Evolutionary conservation across 164 flowering plant genomes (phyloP), one percentile per base, ranked within the genome.

Genomic region (Paratinospora sagittata): DNA sequence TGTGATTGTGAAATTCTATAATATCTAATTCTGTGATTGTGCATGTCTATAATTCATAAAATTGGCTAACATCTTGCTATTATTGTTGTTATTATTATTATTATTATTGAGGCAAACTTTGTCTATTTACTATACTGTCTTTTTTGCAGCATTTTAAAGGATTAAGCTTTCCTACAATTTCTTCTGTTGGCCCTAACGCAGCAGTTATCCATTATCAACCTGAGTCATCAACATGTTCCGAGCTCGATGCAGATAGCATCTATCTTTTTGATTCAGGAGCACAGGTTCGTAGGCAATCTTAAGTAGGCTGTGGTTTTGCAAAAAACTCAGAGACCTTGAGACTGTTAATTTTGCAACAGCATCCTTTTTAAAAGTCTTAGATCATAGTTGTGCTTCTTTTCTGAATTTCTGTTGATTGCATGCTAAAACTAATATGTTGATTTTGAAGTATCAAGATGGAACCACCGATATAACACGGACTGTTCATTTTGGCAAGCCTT

Each of bases 391-490:
- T 19, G 61, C 61, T 55, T 55, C 26, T 19, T 55, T 55, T 21
- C 47, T 43, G 34, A 30, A 30, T 30, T 30, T 30, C n/a, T 30
- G 47, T 55, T 19, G 61, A 55, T 55, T 55, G 23, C 61, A 7
- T 55, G 26, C 61, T 55, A n/a, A 55, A 55, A 55, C 61, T 55
- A 55, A 69, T n/a, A 19, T 75, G 66, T 45, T 57, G 34, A 30
- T 9, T 64, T 58, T 82, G 70, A 80, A 95, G 99, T 95, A 92
- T 85, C 83, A 81, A 70, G 99, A 95, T 80, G 99, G 99, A 81
- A 95, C 99, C 66, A 95, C 99, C 66, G 99, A 95, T 78, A 91
- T 95, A 77, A 95, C 98, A 23, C 84, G 99, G 68, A 92, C 99
- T 0, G 94, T 95, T 74, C 99, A 95, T 81, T 95, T 92, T 83